Conservation (phyloP, 306 rosid species). For the Lathyrus oleraceus region DNA sequence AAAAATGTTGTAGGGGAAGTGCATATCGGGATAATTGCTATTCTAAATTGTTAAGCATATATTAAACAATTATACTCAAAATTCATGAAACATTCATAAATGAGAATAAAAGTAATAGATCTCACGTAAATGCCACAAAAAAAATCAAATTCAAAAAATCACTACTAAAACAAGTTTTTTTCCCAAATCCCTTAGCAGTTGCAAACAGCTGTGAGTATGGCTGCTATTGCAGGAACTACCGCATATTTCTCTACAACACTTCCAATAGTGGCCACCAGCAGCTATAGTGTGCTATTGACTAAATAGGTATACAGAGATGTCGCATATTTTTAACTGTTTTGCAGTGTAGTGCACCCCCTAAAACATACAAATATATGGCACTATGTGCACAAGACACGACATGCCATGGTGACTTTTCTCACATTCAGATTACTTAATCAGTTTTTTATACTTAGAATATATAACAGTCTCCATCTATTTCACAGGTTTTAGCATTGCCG, state of each 20-base stretch:
- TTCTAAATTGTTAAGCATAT: too few species aligned
- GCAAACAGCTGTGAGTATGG: not conserved
- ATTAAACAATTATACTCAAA: not conserved
- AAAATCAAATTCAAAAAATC: not conserved
- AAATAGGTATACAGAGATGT: not conserved
- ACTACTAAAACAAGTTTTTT: not conserved
- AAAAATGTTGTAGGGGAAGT: too few species aligned
- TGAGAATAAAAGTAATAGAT: not conserved
- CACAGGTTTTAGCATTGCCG: not conserved
- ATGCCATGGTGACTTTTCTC: conserved; percentile 15
- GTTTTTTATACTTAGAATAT: not conserved
- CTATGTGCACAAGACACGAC: not conserved
- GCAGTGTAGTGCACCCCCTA: not conserved
- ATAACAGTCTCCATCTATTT: not conserved
- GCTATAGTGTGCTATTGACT: not conserved
- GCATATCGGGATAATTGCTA: too few species aligned
- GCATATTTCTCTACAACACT: too few species aligned
- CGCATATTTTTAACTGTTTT: not conserved
- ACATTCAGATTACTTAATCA: not conserved
- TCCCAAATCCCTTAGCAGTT: not conserved
- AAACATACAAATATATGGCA: not conserved
- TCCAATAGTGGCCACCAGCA: too few species aligned
- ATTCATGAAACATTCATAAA: not conserved
- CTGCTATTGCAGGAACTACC: not conserved
- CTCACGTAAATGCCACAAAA: not conserved